phyloP scores from a whole-genome alignment of 2,329 filamentous ascomycete species.

The Epichloe uncinata region DNA sequence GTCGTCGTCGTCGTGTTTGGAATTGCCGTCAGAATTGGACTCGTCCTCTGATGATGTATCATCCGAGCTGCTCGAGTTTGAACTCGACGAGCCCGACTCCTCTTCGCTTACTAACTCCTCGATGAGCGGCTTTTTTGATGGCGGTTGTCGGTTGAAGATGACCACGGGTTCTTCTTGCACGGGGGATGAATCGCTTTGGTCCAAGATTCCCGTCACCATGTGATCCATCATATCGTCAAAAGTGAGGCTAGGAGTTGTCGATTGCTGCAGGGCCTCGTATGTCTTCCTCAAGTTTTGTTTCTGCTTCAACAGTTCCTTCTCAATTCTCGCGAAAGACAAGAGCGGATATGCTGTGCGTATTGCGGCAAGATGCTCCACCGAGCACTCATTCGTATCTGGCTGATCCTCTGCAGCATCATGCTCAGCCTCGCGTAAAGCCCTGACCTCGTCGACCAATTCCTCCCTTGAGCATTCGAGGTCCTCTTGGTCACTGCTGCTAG shows the following conservation, averaged over 20 bases:
- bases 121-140: constrained; percentile 16
- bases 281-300: constrained; percentile 22
- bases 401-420: neutral
- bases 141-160: neutral
- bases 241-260: constrained; percentile 18
- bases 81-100: neutral
- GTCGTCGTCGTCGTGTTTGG: neutral
- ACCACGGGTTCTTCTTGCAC: neutral
- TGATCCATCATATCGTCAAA: constrained; percentile 22
- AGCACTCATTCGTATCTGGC: constrained; percentile 10
- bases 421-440: neutral
- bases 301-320: constrained; percentile 22
- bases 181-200: constrained; percentile 1
- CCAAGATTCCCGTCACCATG: constrained; percentile 10
- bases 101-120: constrained; percentile 8
- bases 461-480: constrained; percentile 5
- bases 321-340: constrained; percentile 21
- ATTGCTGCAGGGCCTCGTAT: constrained; percentile 22
- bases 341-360: constrained; percentile 31
- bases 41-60: constrained; percentile 4
- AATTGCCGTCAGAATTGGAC: neutral
- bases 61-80: constrained; percentile 5
- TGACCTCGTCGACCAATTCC: constrained; percentile 1
- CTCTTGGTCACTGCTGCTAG: constrained; percentile 1
- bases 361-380: constrained; percentile 20